Conservation (phyloP, 352 stramenopile species). For the Globisporangium rhizosaccharum region DNA sequence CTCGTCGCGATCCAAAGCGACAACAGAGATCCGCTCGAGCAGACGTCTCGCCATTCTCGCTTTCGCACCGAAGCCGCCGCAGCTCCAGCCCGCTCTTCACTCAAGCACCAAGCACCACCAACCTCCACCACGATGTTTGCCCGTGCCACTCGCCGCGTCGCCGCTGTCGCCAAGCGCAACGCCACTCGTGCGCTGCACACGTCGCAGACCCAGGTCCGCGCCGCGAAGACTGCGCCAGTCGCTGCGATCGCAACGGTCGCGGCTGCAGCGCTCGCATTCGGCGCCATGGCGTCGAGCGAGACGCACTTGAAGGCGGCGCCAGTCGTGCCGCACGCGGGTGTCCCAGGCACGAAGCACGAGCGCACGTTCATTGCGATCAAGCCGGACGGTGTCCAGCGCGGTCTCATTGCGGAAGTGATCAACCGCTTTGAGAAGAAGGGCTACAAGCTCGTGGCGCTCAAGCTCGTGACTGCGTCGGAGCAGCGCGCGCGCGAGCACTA, state of each 20-base stretch:
- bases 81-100: constrained; percentile 6
- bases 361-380: constrained; percentile 95
- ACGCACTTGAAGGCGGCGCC: constrained; percentile 39
- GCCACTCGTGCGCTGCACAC: constrained; percentile 47
- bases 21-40: constrained; percentile 9
- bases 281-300: constrained; percentile 21
- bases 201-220: constrained; percentile 31
- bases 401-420: constrained; percentile 93
- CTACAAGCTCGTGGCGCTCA: constrained; percentile 94
- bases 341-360: constrained; percentile 90
- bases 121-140: constrained; percentile 47
- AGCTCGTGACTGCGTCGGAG: constrained; percentile 91
- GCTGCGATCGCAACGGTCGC: constrained; percentile 31
- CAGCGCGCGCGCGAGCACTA: constrained; percentile 91
- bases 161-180: constrained; percentile 55
- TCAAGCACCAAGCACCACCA: neutral
- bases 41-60: constrained; percentile 15
- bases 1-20: neutral
- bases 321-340: constrained; percentile 61
- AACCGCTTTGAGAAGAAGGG: constrained; percentile 94
- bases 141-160: constrained; percentile 58
- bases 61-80: constrained; percentile 19
- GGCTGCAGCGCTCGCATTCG: constrained; percentile 43
- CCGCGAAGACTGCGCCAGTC: constrained; percentile 26
- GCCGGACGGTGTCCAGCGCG: constrained; percentile 92